Evolutionary conservation across 2,329 filamentous ascomycete species (phyloP).

Genomic region (Dendrostoma leiphaemia): DNA sequence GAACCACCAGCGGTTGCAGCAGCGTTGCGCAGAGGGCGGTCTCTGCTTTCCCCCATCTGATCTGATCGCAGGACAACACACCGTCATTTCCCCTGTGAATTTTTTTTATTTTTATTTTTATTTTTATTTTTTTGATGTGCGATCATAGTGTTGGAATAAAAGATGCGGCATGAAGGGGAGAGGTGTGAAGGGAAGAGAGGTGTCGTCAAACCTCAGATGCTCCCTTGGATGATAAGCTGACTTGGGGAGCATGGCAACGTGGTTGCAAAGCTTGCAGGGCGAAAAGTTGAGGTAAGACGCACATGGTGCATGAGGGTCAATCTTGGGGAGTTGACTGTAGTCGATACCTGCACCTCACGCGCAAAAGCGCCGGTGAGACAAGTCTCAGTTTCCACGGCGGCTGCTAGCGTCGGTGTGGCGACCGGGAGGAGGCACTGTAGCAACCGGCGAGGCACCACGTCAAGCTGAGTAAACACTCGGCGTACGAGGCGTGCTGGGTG

Average conservation of each 20-base stretch:
- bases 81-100: no score
- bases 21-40: no score
- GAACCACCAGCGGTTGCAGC: no score
- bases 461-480: neutral
- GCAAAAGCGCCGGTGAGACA: neutral
- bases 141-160: no score
- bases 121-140: no score
- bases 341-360: neutral
- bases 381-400: neutral
- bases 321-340: neutral
- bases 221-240: no score
- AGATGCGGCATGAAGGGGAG: no score
- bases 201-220: neutral
- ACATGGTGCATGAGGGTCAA: neutral
- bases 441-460: neutral
- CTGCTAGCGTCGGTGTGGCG: neutral
- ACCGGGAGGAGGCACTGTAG: neutral
- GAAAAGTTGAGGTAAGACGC: no score
- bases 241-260: neutral
- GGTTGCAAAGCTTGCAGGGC: neutral
- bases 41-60: no score
- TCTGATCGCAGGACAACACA: no score
- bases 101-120: no score
- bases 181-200: neutral
- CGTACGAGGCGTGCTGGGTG: no score